A percentile compares a stretch with the other conserved stretches of the same genome.
These are phyloP conservation scores for Waitea zeae DNA, from an alignment of 1,284 basidiomycete genomes.

Conservation along the genomic window DNA sequence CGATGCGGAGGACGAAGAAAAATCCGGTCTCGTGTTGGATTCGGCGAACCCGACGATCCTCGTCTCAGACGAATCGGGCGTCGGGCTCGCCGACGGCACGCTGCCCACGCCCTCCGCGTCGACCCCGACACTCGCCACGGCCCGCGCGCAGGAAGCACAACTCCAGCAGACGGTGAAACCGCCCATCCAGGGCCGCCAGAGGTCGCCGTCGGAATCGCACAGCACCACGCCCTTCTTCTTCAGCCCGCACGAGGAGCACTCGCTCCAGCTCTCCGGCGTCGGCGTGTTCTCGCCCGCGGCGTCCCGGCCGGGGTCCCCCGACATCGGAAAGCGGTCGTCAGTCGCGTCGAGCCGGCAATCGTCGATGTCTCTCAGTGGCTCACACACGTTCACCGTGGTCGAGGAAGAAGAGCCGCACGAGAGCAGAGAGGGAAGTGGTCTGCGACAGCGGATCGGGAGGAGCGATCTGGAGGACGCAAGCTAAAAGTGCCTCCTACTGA, in stretches of 20 bases:
- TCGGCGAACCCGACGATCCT: constrained; percentile 12
- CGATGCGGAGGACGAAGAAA: background rate
- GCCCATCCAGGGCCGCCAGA: no score
- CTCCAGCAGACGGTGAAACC: constrained; percentile 7
- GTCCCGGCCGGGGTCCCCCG: constrained; percentile 46
- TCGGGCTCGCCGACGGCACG: constrained; percentile 8
- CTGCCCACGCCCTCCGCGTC: constrained; percentile 3
- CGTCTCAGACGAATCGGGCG: constrained; percentile 9
- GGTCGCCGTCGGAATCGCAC: no score
- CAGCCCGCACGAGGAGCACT: constrained; percentile 30
- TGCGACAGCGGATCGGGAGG: constrained; percentile 14
- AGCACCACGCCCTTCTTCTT: no score
- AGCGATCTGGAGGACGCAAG: constrained; percentile 6
- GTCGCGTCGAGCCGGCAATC: constrained; percentile 13
- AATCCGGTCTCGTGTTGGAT: no score
- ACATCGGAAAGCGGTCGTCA: constrained; percentile 6
- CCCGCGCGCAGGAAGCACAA: constrained; percentile 8
- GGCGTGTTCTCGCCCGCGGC: constrained; percentile 53
- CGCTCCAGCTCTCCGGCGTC: constrained; percentile 49
- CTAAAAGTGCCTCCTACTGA: background rate
- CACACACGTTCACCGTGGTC: constrained; percentile 14
- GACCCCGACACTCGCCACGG: constrained; percentile 2
- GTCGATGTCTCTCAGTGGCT: constrained; percentile 7
- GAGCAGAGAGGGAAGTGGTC: constrained; percentile 16
- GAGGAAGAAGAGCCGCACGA: no score